phyloP scores from a whole-genome alignment of 768 basidiomycete species.

The Trametes coccinea region DNA sequence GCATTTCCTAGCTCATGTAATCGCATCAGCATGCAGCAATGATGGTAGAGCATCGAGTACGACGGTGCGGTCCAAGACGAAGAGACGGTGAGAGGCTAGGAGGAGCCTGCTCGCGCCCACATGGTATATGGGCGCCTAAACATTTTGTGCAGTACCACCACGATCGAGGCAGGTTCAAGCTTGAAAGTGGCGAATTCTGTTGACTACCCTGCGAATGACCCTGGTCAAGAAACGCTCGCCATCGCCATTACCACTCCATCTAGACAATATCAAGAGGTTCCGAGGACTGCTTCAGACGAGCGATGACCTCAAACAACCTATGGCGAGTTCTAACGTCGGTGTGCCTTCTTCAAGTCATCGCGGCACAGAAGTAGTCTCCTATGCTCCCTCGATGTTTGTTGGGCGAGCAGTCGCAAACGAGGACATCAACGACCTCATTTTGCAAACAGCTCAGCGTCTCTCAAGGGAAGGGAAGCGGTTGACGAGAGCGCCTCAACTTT shows the following conservation, averaged over 20 bases:
- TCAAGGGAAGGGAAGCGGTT: constrained; percentile 22
- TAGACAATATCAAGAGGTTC: constrained; percentile 8
- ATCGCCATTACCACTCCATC: constrained; percentile 7
- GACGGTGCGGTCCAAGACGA: neutral
- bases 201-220: neutral
- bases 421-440: constrained; percentile 20
- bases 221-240: constrained; percentile 9
- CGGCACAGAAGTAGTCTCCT: constrained; percentile 11
- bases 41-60: constrained; percentile 1
- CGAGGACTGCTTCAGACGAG: neutral
- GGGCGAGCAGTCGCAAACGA: neutral
- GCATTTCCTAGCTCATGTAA: neutral
- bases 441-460: constrained; percentile 14
- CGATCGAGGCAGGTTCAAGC: too few relatives aligned
- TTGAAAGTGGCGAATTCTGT: too few relatives aligned
- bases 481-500: constrained; percentile 17
- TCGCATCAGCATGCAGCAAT: neutral
- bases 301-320: neutral
- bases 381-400: neutral
- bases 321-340: neutral
- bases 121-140: neutral
- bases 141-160: too few relatives aligned
- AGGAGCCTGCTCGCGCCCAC: neutral
- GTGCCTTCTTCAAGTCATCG: neutral
- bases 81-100: neutral